Conservation (phyloP, 179 eudicot species). For the Spergularia azorica region DNA sequence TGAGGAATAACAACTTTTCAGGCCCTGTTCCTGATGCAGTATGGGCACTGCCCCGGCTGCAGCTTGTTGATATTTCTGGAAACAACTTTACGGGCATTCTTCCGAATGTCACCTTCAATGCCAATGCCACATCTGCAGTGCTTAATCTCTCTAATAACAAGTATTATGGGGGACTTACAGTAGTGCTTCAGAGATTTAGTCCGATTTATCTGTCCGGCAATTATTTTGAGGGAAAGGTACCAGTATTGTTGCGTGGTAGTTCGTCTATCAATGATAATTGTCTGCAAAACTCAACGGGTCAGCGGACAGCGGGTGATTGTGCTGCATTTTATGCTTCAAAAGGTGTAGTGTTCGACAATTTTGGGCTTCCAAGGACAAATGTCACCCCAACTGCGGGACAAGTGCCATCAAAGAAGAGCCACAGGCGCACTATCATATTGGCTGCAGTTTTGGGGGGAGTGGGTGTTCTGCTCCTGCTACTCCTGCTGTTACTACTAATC, state of each 20-base stretch:
- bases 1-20: constrained; percentile 64
- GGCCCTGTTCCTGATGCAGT: constrained; percentile 57
- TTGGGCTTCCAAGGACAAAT: constrained; percentile 51
- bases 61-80: constrained; percentile 57
- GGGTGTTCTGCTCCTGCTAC: constrained; percentile 50
- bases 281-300: constrained; percentile 53
- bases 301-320: constrained; percentile 56
- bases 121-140: constrained; percentile 43
- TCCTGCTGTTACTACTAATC: constrained; percentile 43
- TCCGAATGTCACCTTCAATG: constrained; percentile 41
- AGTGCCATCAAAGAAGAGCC: constrained; percentile 27
- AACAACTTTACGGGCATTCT: constrained; percentile 61
- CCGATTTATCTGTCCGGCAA: constrained; percentile 59
- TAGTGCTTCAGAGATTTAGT: constrained; percentile 53
- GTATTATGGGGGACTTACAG: constrained; percentile 63
- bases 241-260: constrained; percentile 36
- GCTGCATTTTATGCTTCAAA: constrained; percentile 56
- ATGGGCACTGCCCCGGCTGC: constrained; percentile 48
- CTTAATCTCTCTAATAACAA: constrained; percentile 65
- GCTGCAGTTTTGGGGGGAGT: constrained; percentile 75
- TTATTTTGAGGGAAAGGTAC: constrained; percentile 72
- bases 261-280: constrained; percentile 58
- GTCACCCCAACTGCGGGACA: constrained; percentile 24
- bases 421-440: constrained; percentile 52
- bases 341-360: constrained; percentile 66